Evolutionary conservation across 108 stramenopile genomes (phyloP).

Genomic region (Stephanodiscus minutulus): DNA sequence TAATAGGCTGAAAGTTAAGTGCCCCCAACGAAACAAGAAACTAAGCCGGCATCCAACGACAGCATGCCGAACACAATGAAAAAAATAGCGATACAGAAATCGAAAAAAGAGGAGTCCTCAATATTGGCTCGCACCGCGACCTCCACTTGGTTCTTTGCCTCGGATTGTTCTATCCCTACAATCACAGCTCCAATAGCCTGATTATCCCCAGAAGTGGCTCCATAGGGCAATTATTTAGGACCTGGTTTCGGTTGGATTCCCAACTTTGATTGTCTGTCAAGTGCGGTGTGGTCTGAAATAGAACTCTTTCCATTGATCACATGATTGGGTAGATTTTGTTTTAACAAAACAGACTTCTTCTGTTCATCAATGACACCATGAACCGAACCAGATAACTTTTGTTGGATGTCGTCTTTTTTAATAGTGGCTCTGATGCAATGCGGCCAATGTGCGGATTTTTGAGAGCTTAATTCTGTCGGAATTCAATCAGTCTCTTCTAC

Average conservation of each 20-base stretch:
- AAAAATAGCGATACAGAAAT: conserved; percentile 74
- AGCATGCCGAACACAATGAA: conserved; percentile 70
- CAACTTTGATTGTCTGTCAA: neutral
- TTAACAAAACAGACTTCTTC: neutral
- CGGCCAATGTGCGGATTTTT: conserved; percentile 81
- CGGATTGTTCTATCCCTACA: conserved; percentile 25
- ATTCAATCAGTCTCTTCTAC: conserved; percentile 45
- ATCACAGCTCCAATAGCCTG: conserved; percentile 38
- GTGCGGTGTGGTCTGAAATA: neutral
- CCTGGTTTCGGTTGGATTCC: neutral
- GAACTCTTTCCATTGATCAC: neutral
- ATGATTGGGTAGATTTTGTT: neutral
- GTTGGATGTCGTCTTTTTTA: neutral
- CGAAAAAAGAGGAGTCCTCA: conserved; percentile 51
- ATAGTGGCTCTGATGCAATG: conserved; percentile 55
- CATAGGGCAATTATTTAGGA: conserved; percentile 17
- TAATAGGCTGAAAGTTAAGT: no score
- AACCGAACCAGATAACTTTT: conserved; percentile 4
- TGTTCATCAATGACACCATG: neutral
- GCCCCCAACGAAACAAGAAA: no score
- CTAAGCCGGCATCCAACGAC: conserved; percentile 65
- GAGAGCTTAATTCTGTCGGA: conserved; percentile 58
- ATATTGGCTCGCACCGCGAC: conserved; percentile 55
- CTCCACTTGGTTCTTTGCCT: neutral
- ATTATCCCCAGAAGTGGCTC: conserved; percentile 27